These are phyloP conservation scores for Ogataea henricii DNA, from an alignment of 805 yeast species.

Conservation along the genomic window DNA sequence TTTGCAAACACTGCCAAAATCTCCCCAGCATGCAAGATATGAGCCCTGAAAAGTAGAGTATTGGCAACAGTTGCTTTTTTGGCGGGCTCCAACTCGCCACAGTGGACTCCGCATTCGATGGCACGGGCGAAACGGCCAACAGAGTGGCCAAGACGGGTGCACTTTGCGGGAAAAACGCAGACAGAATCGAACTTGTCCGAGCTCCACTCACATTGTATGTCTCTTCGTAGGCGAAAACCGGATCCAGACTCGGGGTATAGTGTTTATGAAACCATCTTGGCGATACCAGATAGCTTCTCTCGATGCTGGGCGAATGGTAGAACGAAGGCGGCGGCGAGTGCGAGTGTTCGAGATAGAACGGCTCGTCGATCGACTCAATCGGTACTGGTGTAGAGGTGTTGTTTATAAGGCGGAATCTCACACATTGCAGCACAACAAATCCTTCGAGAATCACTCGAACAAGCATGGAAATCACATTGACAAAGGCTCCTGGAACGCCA, in stretches of 20 bases:
- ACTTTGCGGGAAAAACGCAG: constrained; percentile 12
- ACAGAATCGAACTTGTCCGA: neutral
- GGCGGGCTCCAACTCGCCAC: neutral
- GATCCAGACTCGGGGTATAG: constrained; percentile 3
- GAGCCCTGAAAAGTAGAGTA: neutral
- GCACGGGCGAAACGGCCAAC: constrained; percentile 33
- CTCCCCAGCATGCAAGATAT: neutral
- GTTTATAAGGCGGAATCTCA: neutral
- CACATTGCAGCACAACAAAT: neutral
- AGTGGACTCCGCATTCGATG: constrained; percentile 23
- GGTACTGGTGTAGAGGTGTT: neutral
- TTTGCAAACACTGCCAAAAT: neutral
- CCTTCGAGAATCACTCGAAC: neutral
- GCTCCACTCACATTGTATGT: neutral
- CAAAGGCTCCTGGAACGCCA: neutral
- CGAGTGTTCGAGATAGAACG: neutral
- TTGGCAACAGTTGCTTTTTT: neutral
- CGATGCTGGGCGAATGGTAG: constrained; percentile 2
- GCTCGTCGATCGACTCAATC: neutral
- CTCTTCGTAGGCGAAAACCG: neutral
- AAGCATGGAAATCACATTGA: neutral
- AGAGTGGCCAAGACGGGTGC: constrained; percentile 36
- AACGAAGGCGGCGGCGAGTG: neutral
- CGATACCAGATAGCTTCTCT: constrained; percentile 9
- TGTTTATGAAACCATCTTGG: constrained; percentile 5